Percentiles rank a stretch among this genome's conserved stretches.
These are phyloP conservation scores for Candida chauliodis DNA, from an alignment of 805 yeast species.

Conservation along the genomic window DNA sequence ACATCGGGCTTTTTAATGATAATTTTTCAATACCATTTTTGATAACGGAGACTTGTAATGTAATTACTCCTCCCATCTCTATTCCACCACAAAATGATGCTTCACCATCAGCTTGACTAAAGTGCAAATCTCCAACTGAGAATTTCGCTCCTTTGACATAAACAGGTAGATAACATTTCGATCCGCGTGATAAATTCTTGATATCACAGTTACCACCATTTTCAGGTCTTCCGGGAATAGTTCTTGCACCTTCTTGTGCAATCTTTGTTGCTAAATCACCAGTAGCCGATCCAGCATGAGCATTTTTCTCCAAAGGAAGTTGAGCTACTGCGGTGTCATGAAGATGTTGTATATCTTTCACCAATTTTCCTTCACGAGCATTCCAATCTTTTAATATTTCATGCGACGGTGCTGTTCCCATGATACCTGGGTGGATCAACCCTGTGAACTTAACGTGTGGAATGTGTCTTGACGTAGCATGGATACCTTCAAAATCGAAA, in stretches of 20 bases:
- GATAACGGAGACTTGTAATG: conserved; percentile 38
- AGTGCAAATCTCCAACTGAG: conserved; percentile 48
- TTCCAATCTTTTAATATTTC: conserved; percentile 45
- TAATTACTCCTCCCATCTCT: conserved; percentile 49
- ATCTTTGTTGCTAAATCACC: conserved; percentile 24
- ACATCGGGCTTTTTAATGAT: conserved; percentile 44
- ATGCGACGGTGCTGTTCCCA: conserved; percentile 49
- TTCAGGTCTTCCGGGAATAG: conserved; percentile 52
- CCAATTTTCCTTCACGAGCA: conserved; percentile 36
- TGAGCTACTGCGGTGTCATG: conserved; percentile 39
- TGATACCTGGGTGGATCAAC: conserved; percentile 48
- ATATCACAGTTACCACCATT: conserved; percentile 55
- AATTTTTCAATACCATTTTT: conserved; percentile 41
- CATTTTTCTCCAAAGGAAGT: conserved; percentile 32
- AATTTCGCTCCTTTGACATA: conserved; percentile 46
- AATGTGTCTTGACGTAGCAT: conserved; percentile 47
- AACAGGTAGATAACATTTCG: conserved; percentile 47
- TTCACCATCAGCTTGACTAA: conserved; percentile 54
- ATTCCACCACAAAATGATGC: conserved; percentile 54
- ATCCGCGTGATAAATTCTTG: conserved; percentile 47
- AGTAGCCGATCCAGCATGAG: conserved; percentile 40
- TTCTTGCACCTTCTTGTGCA: conserved; percentile 45
- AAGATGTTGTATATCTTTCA: conserved; percentile 26
- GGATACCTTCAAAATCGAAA: conserved; percentile 50
- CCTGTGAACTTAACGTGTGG: conserved; percentile 51